phyloP scores from a whole-genome alignment of 2,329 filamentous ascomycete genomes.

The Exophiala oligosperma region DNA sequence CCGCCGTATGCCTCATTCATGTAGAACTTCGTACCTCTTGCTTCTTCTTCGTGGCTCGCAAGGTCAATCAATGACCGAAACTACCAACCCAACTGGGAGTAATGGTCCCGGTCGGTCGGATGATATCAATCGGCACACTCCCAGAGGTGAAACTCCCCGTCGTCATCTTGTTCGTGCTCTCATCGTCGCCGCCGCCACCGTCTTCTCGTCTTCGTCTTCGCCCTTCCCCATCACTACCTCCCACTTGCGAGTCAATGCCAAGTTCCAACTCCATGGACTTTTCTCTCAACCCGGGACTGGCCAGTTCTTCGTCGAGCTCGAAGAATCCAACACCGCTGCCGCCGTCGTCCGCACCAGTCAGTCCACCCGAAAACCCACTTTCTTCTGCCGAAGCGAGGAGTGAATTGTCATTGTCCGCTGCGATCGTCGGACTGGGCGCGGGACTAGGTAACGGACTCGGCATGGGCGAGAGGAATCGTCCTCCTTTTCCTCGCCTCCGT shows the following conservation, averaged over 20 bases:
- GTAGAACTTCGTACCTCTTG: background rate
- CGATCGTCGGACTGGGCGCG: slow-evolving; percentile 20
- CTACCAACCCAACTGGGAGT: slow-evolving; percentile 23
- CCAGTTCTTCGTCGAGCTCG: slow-evolving; percentile 30
- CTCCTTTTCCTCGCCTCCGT: slow-evolving; percentile 8
- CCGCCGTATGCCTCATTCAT: no score
- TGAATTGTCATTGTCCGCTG: background rate
- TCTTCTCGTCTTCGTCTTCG: slow-evolving; percentile 4
- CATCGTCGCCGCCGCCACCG: background rate
- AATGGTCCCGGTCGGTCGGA: slow-evolving; percentile 16
- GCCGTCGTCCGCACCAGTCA: slow-evolving; percentile 14
- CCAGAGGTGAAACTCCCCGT: slow-evolving; percentile 8
- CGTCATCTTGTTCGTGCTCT: slow-evolving; percentile 1
- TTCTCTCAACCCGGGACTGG: slow-evolving; percentile 21
- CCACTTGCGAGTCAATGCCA: no score
- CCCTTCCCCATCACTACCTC: no score
- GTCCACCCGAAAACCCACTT: slow-evolving; percentile 16
- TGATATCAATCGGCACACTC: slow-evolving; percentile 29
- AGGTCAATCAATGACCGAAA: slow-evolving; percentile 24
- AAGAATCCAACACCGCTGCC: slow-evolving; percentile 28
- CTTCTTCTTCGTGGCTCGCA: background rate
- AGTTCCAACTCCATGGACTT: background rate
- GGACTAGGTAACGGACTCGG: slow-evolving; percentile 19
- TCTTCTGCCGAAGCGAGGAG: slow-evolving; percentile 11
- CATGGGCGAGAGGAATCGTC: slow-evolving; percentile 13